Conservation (phyloP, 1,139 yeast genomes). For the Saccharomycopsis crataegensis region DNA sequence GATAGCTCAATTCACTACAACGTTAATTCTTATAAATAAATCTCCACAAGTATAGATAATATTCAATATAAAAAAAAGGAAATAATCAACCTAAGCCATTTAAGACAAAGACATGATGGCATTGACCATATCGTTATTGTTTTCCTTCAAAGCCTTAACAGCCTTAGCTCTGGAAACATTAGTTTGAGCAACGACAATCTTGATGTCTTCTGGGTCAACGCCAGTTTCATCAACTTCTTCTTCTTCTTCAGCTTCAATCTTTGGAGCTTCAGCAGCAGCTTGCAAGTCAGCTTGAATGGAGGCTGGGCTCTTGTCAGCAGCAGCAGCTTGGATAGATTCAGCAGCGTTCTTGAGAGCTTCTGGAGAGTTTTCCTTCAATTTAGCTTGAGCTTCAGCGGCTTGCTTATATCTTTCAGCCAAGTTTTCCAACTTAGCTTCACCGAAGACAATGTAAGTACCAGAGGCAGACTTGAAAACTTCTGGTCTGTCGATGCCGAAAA, state of each 20-base stretch:
- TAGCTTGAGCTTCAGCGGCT: conserved; percentile 65
- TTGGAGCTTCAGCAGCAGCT: conserved; percentile 58
- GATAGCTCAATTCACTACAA: too few relatives aligned
- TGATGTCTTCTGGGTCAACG: conserved; percentile 69
- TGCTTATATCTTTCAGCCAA: conserved; percentile 71
- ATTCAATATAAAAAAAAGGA: too few relatives aligned
- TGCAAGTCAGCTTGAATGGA: conserved; percentile 87
- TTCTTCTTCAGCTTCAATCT: conserved; percentile 48
- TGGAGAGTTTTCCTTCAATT: conserved; percentile 37
- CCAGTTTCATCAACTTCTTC: conserved; percentile 75
- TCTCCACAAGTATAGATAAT: too few relatives aligned
- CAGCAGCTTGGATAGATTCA: conserved; percentile 22
- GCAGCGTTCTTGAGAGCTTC: conserved; percentile 30
- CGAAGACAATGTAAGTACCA: conserved; percentile 93
- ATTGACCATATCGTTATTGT: conserved; percentile 92
- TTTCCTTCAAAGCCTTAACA: conserved; percentile 78
- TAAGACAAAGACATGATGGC: conserved; percentile 84
- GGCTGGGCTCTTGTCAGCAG: conserved; percentile 47
- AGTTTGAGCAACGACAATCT: conserved; percentile 83
- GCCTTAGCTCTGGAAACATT: conserved; percentile 86
- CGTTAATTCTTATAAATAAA: too few relatives aligned
- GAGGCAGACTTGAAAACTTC: conserved; percentile 93
- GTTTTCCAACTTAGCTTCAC: conserved; percentile 96
- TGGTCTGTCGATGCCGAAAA: conserved; percentile 88
- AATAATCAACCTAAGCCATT: background rate